Evolutionary conservation across 2,329 filamentous ascomycete species (phyloP), one percentile per base, ranked within the genome.

Genomic region (Colletotrichum karsti): DNA sequence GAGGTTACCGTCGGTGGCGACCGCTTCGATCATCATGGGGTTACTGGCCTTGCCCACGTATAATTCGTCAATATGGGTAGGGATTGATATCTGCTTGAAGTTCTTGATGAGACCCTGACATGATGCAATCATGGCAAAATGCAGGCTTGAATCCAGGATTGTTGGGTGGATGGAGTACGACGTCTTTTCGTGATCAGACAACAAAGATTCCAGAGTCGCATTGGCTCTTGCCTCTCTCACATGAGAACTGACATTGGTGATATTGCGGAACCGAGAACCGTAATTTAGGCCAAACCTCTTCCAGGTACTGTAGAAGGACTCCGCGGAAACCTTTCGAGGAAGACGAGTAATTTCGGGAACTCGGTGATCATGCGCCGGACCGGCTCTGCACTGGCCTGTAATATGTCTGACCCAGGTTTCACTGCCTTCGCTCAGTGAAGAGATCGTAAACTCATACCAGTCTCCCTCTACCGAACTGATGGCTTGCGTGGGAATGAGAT

Each of bases 131-230:
- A 75, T 73, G 20, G 74, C 66, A 2, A 77, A 69, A 50, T 80
- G 79, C 20, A 80, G 55, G 51, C 72, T 74, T 10, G 73, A 69
- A 60, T 83, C 81, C 20, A 83, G 74, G 51, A 76, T 76, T 4
- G 74, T 74, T 0, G 82, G 81, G 56, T 84, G 82, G 18, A 83
- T 70, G 15, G 76, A 71, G 50, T 82, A 62, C 1, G 48, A 33
- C 10, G 48, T 7, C 4, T 41, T 20, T 7, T 15, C 35, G 13
- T 53, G 37, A 1, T 7, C 15, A 7, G 54, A 41, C 4, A 48
- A 30, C 2, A n/a, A 15, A 3, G 33, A 8, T 22, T 48, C n/a
- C 7, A 68, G 35, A 18, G 46, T 59, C n/a, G 65, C 65, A n/a
- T 18, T 15, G 4, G 65, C 65, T 4, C 8, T 54, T 6, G 39